These are phyloP conservation scores for Thielaviopsis euricoi DNA, from an alignment of 2,329 filamentous ascomycete genomes.

Conservation along the genomic window DNA sequence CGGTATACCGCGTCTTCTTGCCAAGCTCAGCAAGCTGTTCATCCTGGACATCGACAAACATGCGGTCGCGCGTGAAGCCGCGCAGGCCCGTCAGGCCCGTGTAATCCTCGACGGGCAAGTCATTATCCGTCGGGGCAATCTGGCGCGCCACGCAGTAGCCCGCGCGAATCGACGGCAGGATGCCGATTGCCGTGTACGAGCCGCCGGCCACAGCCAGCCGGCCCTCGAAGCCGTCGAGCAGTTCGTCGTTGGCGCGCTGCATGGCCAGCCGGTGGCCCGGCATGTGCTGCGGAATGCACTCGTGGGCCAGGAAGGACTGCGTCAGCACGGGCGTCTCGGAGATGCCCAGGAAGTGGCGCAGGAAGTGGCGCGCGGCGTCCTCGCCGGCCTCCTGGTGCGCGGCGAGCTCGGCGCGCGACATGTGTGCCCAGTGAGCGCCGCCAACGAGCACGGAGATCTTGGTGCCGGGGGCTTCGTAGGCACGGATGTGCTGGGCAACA, in stretches of 20 bases:
- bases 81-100: constrained; percentile 18
- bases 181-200: constrained; percentile 36
- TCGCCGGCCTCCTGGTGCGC: constrained; percentile 53
- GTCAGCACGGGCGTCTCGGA: constrained; percentile 40
- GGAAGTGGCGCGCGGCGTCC: constrained; percentile 56
- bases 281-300: constrained; percentile 83
- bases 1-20: constrained; percentile 1
- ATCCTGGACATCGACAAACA: constrained; percentile 14
- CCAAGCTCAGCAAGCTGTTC: neutral
- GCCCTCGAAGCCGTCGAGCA: constrained; percentile 40
- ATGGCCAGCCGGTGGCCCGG: constrained; percentile 59
- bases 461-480: constrained; percentile 42
- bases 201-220: constrained; percentile 46
- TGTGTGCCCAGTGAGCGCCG: constrained; percentile 72
- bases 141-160: constrained; percentile 27
- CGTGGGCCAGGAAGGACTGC: constrained; percentile 37
- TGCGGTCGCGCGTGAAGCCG: constrained; percentile 9
- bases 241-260: constrained; percentile 34
- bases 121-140: constrained; percentile 16
- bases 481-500: constrained; percentile 25
- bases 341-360: constrained; percentile 32
- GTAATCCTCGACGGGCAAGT: constrained; percentile 16
- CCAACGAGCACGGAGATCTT: constrained; percentile 92
- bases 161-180: constrained; percentile 34
- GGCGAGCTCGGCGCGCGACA: constrained; percentile 47